phyloP scores from a whole-genome alignment of 352 stramenopile species.

The Globisporangium recalcitrans region DNA sequence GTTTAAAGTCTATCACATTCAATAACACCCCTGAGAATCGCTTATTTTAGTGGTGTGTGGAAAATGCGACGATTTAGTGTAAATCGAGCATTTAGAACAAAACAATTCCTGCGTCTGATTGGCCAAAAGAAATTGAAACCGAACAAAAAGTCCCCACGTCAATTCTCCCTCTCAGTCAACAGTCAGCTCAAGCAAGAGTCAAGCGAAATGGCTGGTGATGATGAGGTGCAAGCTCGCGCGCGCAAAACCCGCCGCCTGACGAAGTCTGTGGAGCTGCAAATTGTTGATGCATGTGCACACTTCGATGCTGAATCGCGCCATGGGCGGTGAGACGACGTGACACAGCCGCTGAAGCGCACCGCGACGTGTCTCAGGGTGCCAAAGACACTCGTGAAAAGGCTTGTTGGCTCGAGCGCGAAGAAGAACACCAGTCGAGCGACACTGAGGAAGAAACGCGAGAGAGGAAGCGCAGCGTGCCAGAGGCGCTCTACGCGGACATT shows the following conservation, averaged over 20 bases:
- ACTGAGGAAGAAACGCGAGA: not conserved
- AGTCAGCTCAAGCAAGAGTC: no score
- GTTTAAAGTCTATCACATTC: no score
- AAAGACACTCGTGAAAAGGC: not conserved
- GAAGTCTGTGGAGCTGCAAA: not conserved
- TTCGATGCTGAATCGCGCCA: not conserved
- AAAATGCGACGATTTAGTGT: no score
- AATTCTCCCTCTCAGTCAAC: no score
- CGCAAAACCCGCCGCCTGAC: not conserved
- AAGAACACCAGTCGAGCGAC: not conserved
- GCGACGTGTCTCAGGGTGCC: not conserved
- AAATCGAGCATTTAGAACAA: no score
- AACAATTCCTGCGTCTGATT: no score
- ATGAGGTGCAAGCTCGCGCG: no score
- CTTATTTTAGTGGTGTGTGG: no score
- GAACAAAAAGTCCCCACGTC: no score
- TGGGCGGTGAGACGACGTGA: not conserved
- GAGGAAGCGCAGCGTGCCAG: not conserved
- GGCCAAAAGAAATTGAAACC: no score
- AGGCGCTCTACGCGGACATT: not conserved
- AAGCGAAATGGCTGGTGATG: no score
- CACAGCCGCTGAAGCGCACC: not conserved
- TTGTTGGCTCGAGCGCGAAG: not conserved
- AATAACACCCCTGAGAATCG: no score
- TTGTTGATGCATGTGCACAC: not conserved